Conservation (phyloP, 2,329 filamentous ascomycete species). For the Colletotrichum liriopes region DNA sequence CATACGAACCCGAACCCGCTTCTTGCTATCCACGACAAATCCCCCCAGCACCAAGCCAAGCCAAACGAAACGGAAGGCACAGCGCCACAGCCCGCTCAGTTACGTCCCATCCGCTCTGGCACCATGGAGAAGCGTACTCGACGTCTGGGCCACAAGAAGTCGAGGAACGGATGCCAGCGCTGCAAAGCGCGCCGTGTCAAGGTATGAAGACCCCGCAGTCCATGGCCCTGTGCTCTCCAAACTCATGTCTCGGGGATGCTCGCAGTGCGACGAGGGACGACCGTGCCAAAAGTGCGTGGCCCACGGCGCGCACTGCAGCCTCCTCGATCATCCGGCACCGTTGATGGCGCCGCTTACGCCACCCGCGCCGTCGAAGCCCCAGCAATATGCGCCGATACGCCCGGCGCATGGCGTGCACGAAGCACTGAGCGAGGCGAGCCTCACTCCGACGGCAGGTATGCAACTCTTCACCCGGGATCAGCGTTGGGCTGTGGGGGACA, state of each 20-base stretch:
- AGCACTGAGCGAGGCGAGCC: slow-evolving; percentile 23
- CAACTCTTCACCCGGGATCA: not conserved
- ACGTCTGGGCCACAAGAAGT: slow-evolving; percentile 48
- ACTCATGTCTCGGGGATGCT: not conserved
- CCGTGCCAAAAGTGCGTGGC: slow-evolving; percentile 55
- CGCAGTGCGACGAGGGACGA: slow-evolving; percentile 50
- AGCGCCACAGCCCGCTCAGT: no score
- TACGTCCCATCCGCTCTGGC: not conserved
- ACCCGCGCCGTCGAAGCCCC: slow-evolving; percentile 28
- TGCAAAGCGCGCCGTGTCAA: slow-evolving; percentile 52
- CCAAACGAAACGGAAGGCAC: not conserved
- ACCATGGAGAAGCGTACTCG: slow-evolving; percentile 37
- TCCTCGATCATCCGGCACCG: slow-evolving; percentile 14
- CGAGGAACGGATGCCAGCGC: slow-evolving; percentile 50
- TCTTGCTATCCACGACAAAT: not conserved
- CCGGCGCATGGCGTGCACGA: not conserved
- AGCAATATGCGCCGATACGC: not conserved
- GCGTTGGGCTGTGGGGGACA: not conserved
- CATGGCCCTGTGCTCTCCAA: not conserved
- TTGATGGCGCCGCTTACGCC: slow-evolving; percentile 1
- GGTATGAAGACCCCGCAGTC: slow-evolving; percentile 35
- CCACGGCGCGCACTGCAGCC: slow-evolving; percentile 54
- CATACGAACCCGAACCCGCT: slow-evolving; percentile 3
- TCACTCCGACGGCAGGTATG: slow-evolving; percentile 37
- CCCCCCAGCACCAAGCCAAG: not conserved